Evolutionary conservation across 306 rosid species (phyloP).

Genomic region (Trifolium repens): DNA sequence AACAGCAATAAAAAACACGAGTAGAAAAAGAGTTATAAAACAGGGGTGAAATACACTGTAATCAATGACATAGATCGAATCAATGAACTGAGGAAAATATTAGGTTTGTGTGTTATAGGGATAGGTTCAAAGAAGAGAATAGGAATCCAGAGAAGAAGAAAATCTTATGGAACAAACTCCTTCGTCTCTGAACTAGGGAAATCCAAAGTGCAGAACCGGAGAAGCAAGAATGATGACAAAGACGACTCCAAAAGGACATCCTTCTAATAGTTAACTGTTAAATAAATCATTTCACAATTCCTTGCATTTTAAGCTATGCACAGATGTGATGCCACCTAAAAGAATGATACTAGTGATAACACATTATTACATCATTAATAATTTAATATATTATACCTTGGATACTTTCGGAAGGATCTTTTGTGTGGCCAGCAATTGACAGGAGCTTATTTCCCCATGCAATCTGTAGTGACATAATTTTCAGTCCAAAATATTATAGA

Average conservation of each 20-base stretch:
- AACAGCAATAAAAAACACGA: not conserved
- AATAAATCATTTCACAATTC: constrained; percentile 31
- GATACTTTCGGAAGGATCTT: constrained; percentile 79
- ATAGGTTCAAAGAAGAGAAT: constrained; percentile 6
- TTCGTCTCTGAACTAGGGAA: not conserved
- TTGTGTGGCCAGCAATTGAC: constrained; percentile 85
- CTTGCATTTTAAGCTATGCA: constrained; percentile 3
- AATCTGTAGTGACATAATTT: constrained; percentile 56
- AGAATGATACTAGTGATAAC: constrained; percentile 21
- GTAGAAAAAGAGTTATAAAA: constrained; percentile 1
- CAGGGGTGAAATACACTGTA: not conserved
- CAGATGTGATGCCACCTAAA: constrained; percentile 32
- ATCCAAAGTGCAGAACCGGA: constrained; percentile 5
- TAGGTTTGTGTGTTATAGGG: constrained; percentile 7
- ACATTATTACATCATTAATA: not conserved
- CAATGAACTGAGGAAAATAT: constrained; percentile 31
- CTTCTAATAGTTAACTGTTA: constrained; percentile 16
- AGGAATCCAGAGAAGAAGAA: constrained; percentile 6
- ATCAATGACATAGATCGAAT: constrained; percentile 11
- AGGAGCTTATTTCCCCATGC: constrained; percentile 85
- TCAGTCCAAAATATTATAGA: constrained; percentile 32
- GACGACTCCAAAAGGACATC: not conserved
- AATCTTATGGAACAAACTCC: not conserved
- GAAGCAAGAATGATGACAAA: constrained; percentile 20
- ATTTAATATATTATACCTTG: constrained; percentile 67